Evolutionary conservation across 1,284 basidiomycete species (phyloP).

Genomic region (Ustilago hordei): DNA sequence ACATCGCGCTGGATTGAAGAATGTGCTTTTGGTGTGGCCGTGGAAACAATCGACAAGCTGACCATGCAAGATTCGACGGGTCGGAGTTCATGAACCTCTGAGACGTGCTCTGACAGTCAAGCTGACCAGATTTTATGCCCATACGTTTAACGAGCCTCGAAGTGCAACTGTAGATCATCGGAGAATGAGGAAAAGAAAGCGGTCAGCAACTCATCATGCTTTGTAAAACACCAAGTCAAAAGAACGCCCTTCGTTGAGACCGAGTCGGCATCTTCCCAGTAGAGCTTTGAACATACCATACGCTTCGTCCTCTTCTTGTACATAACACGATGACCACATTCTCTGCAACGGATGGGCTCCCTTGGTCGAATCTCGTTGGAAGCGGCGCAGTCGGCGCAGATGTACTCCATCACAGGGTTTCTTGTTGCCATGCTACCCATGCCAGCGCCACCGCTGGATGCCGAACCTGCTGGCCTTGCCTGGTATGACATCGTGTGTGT

Average conservation of each 20-base stretch:
- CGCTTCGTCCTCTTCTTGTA: conserved; percentile 96
- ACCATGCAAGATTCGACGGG: no score
- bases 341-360: conserved; percentile 94
- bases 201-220: not conserved
- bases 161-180: conserved; percentile 36
- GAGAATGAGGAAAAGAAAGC: not conserved
- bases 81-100: not conserved
- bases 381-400: conserved; percentile 94
- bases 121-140: not conserved
- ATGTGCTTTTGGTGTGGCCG: not conserved
- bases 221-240: not conserved
- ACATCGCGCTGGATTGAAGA: not conserved
- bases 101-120: not conserved
- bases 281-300: conserved; percentile 76
- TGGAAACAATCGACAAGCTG: not conserved
- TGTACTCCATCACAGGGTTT: conserved; percentile 75
- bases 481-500: conserved; percentile 41
- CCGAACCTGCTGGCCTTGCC: conserved; percentile 49
- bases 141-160: conserved; percentile 41
- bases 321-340: conserved; percentile 98
- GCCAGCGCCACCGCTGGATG: conserved; percentile 34
- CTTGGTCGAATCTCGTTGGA: conserved; percentile 92
- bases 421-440: conserved; percentile 42
- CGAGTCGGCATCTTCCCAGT: not conserved
- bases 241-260: not conserved